Evolutionary conservation across 345 rosid species (phyloP).

Genomic region (Nasturtium officinale): DNA sequence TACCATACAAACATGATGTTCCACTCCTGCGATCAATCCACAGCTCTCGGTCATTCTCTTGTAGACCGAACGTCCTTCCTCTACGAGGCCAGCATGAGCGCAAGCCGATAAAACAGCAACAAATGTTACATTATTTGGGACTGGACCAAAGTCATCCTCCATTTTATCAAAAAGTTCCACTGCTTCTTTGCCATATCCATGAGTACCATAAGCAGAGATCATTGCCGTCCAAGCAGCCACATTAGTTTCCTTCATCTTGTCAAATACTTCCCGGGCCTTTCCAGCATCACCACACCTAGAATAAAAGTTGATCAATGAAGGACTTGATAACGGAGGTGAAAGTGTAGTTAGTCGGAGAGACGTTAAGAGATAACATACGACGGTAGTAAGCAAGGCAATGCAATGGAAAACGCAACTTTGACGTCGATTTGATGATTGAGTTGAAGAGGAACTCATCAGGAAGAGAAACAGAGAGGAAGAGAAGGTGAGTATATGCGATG

Average conservation of each 20-base stretch:
- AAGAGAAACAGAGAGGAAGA: constrained; percentile 57
- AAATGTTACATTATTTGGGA: constrained; percentile 72
- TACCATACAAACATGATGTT: constrained; percentile 80
- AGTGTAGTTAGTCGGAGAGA: constrained; percentile 64
- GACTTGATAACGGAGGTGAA: constrained; percentile 76
- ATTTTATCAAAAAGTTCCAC: constrained; percentile 58
- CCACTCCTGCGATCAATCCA: constrained; percentile 58
- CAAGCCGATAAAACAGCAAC: constrained; percentile 81
- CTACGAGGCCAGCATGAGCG: constrained; percentile 77
- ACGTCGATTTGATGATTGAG: constrained; percentile 59
- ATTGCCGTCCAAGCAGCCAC: constrained; percentile 87
- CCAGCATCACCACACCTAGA: constrained; percentile 69
- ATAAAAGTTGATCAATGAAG: constrained; percentile 82
- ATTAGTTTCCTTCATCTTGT: constrained; percentile 62
- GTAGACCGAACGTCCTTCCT: constrained; percentile 55
- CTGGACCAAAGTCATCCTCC: constrained; percentile 42
- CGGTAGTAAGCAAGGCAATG: constrained; percentile 61
- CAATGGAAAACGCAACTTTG: constrained; percentile 51
- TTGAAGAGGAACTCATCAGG: constrained; percentile 79
- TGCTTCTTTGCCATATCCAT: constrained; percentile 70
- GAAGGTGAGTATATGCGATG: constrained; percentile 49
- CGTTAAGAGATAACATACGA: constrained; percentile 51
- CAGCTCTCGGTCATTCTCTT: constrained; percentile 58
- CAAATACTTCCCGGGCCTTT: constrained; percentile 66
- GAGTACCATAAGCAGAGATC: constrained; percentile 82